A percentile compares a stretch with the other conserved stretches of the same genome.
phyloP scores from a whole-genome alignment of 1,284 basidiomycete species.

The Ceratobasidium sp. region DNA sequence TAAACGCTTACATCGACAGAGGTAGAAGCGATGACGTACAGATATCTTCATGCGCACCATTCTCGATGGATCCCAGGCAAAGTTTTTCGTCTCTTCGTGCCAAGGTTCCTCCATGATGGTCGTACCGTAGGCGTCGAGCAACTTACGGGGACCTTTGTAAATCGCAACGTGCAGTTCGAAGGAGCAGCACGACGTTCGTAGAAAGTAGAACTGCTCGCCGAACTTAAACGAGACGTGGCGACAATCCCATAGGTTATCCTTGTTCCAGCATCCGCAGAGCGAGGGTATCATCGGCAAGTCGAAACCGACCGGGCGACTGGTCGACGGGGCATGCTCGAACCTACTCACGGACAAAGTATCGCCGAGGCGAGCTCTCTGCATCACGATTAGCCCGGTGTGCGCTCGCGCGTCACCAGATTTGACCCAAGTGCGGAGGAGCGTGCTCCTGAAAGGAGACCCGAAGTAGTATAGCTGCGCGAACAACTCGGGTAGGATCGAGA shows the following conservation, averaged over 20 bases:
- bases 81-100: not conserved
- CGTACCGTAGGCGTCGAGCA: conserved; percentile 4
- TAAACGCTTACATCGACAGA: not conserved
- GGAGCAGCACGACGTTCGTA: not conserved
- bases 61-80: not conserved
- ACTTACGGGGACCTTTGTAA: not conserved
- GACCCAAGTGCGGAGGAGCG: conserved; percentile 2
- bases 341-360: not conserved
- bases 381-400: conserved; percentile 8
- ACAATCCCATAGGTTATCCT: not conserved
- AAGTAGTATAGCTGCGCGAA: conserved; percentile 19
- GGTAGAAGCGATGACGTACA: not conserved
- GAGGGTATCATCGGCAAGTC: conserved; percentile 14
- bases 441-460: not conserved
- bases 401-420: not conserved
- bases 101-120: conserved; percentile 25
- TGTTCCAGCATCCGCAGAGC: conserved; percentile 26
- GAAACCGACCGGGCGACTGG: conserved; percentile 9
- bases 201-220: conserved; percentile 5
- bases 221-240: not conserved
- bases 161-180: conserved; percentile 25
- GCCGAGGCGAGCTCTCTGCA: not conserved
- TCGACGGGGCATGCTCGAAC: not conserved
- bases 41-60: conserved; percentile 14
- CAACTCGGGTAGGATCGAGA: not conserved